Base-by-base conservation (phyloP, 2,329 filamentous ascomycete species). In the Alternaria incomplexa region DNA sequence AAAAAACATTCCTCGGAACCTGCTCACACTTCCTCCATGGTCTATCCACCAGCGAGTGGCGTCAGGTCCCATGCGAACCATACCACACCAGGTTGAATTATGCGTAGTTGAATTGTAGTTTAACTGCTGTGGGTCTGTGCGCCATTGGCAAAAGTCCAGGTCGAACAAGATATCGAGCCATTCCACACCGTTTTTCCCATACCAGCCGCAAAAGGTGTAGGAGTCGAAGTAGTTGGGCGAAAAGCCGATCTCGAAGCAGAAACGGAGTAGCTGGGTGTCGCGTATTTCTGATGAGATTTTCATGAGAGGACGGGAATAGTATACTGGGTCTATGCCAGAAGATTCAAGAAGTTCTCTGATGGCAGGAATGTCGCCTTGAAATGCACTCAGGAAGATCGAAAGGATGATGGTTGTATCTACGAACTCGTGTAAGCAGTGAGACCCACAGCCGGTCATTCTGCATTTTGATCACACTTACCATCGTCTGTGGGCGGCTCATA, bases 121-220 rank as follows among this genome's bases (percentile, higher is more conserved):
- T 23, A 62, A 47, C 25, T 57, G 46, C 17, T 53, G 32, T n/a
- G 17, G 45, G 17, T 62, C 23, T 6, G 53, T 62, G 25, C 59
- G 46, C 59, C 59, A 62, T 54, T 62, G 46, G 22, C 47, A 54
- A 43, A 62, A 57, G 47, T 62, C 59, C 17, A 57, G 47, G 22
- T 62, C 59, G 36, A 44, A 62, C 20, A 62, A 54, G 46, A 62
- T 53, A 43, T 62, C 47, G 36, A 62, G 53, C 59, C 59, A 62
- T 57, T 30, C 59, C 25, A 54, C 52, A 40, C 46, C 46, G 15
- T 26, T 56, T 17, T 32, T 9, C 23, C 43, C 20, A 44, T 52
- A 52, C 30, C 25, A 61, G 8, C 22, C 17, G 9, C 56, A 32
- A 40, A 56, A 46, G 25, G 23, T n/a, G 15, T 57, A 15, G 36